Base-by-base conservation (phyloP, 352 stramenopile species). In the Aphanomyces euteiches region DNA sequence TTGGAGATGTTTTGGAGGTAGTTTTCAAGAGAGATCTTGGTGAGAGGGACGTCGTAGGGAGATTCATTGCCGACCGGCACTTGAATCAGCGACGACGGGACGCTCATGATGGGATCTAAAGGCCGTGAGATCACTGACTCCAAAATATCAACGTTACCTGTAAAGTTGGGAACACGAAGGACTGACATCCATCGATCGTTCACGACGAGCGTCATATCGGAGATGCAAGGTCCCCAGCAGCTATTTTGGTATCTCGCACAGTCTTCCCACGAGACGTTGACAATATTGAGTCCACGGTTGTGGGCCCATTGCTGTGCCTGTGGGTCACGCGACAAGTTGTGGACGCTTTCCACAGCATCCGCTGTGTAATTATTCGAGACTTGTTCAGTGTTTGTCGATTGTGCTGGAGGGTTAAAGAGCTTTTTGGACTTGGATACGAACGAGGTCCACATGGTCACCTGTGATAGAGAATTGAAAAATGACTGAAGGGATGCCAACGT, bases 201-300 rank as follows among this genome's bases (percentile, higher is more conserved):
- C 13, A 58, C 37, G 19, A 68, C 60, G 3, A 68, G 40, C 21
- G 60, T 68, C 60, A 68, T 68, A 37, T 68, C 40, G 15, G 60
- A 68, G 60, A 68, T 68, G 47, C 60, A 68, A 7, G 60, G 60
- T n/a, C 60, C 60, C 10, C 28, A 68, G 6, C 15, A 17, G 47
- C 60, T 61, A 37, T 68, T 64, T 17, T 68, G 28, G 38, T 38
- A 64, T 7, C 60, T 38, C n/a, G 60, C 60, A 37, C 39, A 67
- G 47, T 68, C 60, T 34, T 68, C 60, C 60, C 60, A 68, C 43
- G 60, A 58, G 17, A 68, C 60, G 47, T 68, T 68, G 13, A 61
- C 43, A 37, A 68, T 68, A 10, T 67, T 43, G 13, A 68, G 40
- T 21, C 60, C 60, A 36, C n/a, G 36, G 7, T 13, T 1, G 37